Evolutionary conservation across 768 basidiomycete genomes (phyloP).

Genomic region (Amylocystis lapponica): DNA sequence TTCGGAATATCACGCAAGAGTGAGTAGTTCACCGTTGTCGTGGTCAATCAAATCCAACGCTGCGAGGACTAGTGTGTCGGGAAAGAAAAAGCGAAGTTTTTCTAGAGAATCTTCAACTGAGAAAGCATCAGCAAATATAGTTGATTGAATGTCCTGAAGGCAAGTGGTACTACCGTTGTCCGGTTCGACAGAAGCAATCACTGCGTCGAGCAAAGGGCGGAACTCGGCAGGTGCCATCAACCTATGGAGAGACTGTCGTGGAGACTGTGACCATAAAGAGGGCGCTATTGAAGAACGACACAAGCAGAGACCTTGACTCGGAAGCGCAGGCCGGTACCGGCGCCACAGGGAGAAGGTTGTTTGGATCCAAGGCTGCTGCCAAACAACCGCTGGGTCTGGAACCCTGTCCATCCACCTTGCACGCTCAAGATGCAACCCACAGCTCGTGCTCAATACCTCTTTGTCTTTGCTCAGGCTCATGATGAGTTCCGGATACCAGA

Average conservation of each 20-base stretch:
- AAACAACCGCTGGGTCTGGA: too few relatives aligned
- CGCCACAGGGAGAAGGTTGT: background rate
- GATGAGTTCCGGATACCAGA: slow-evolving; percentile 82
- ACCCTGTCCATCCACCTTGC: too few relatives aligned
- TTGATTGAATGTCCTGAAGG: background rate
- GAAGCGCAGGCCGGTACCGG: background rate
- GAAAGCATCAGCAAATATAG: background rate
- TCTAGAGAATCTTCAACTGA: slow-evolving; percentile 48
- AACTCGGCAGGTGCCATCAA: background rate
- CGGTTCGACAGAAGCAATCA: slow-evolving; percentile 23
- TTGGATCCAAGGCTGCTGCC: background rate
- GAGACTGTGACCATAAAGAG: background rate
- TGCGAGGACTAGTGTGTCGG: slow-evolving; percentile 58
- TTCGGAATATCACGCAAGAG: background rate
- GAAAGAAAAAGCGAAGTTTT: slow-evolving; percentile 51
- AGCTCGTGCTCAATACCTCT: slow-evolving; percentile 36
- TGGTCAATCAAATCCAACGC: slow-evolving; percentile 77
- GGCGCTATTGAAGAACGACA: background rate
- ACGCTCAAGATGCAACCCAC: background rate
- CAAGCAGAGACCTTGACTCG: background rate
- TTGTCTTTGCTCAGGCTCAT: slow-evolving; percentile 80
- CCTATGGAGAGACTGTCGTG: background rate
- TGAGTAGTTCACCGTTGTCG: slow-evolving; percentile 45
- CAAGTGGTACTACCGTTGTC: slow-evolving; percentile 26
- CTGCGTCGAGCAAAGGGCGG: slow-evolving; percentile 7